Evolutionary conservation across 164 flowering plant species (phyloP).

Genomic region (Tetrastigma voinierianum): DNA sequence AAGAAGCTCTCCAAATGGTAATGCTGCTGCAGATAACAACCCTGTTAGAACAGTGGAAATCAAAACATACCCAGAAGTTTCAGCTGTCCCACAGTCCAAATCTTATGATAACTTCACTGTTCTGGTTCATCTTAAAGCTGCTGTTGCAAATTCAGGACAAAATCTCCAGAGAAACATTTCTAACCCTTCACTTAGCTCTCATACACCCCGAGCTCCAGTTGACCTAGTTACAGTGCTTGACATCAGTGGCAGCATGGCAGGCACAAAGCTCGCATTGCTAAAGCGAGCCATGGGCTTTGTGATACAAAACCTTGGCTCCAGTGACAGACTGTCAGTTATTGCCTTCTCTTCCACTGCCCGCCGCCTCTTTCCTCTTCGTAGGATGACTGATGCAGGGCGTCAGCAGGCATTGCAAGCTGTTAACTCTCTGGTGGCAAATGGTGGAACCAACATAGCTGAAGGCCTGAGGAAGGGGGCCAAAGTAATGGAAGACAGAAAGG

Average conservation of each 20-base stretch:
- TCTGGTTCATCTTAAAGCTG: conserved; percentile 52
- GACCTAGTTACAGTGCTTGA: conserved; percentile 72
- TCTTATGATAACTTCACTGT: conserved; percentile 34
- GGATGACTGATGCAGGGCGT: conserved; percentile 56
- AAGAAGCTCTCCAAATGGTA: conserved; percentile 9
- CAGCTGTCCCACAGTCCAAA: conserved; percentile 29
- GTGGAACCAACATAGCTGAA: conserved; percentile 71
- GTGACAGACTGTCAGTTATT: conserved; percentile 60
- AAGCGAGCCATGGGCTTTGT: conserved; percentile 78
- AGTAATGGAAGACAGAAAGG: conserved; percentile 56
- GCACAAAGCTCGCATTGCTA: conserved; percentile 64
- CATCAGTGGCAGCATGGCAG: conserved; percentile 73
- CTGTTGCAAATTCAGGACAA: conserved; percentile 17
- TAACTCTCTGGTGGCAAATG: conserved; percentile 54
- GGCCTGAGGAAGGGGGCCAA: conserved; percentile 64
- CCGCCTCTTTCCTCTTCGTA: conserved; percentile 57
- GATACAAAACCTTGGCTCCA: conserved; percentile 60
- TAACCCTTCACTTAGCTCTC: conserved; percentile 22
- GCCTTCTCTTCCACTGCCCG: conserved; percentile 68
- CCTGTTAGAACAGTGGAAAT: conserved; percentile 25
- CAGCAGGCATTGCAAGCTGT: conserved; percentile 58
- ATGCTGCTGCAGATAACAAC: conserved; percentile 7
- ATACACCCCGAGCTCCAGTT: conserved; percentile 52
- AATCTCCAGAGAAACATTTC: conserved; percentile 14
- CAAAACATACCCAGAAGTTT: conserved; percentile 41